Conservation (phyloP, 2,329 filamentous ascomycete species). For the Chaetomiaceae sp. region DNA sequence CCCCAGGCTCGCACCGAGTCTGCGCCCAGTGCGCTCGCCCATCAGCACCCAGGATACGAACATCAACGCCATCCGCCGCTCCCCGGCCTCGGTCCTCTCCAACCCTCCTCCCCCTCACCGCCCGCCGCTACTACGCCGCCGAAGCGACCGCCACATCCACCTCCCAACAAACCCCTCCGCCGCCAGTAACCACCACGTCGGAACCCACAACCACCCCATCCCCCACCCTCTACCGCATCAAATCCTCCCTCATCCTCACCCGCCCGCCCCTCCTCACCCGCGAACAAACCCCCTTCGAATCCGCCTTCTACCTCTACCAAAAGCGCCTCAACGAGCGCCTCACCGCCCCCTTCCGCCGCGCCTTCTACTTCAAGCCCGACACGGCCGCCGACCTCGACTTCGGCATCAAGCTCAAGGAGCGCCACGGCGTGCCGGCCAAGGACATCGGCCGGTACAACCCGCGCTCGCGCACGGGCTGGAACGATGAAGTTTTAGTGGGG, state of each 20-base stretch:
- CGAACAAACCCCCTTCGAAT: constrained; percentile 80
- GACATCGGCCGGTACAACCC: constrained; percentile 75
- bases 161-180: constrained; percentile 8
- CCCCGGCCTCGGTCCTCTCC: background rate
- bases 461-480: constrained; percentile 67
- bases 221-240: constrained; percentile 44
- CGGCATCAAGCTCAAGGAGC: constrained; percentile 77
- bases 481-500: constrained; percentile 81
- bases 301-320: constrained; percentile 94
- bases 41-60: constrained; percentile 1
- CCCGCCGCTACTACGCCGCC: constrained; percentile 32
- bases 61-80: background rate
- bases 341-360: constrained; percentile 77
- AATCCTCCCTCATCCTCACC: constrained; percentile 73
- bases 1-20: constrained; percentile 28
- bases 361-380: constrained; percentile 92
- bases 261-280: constrained; percentile 84
- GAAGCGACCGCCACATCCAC: constrained; percentile 25
- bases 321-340: constrained; percentile 93
- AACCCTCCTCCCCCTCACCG: constrained; percentile 2
- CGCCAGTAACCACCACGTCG: constrained; percentile 32
- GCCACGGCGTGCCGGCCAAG: constrained; percentile 67
- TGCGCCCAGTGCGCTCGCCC: constrained; percentile 33
- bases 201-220: constrained; percentile 28
- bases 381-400: constrained; percentile 83